A percentile compares a stretch with the other conserved stretches of the same genome.
Evolutionary conservation across 495 filamentous ascomycete genomes (phyloP).

Genomic region (Darksidea phi): DNA sequence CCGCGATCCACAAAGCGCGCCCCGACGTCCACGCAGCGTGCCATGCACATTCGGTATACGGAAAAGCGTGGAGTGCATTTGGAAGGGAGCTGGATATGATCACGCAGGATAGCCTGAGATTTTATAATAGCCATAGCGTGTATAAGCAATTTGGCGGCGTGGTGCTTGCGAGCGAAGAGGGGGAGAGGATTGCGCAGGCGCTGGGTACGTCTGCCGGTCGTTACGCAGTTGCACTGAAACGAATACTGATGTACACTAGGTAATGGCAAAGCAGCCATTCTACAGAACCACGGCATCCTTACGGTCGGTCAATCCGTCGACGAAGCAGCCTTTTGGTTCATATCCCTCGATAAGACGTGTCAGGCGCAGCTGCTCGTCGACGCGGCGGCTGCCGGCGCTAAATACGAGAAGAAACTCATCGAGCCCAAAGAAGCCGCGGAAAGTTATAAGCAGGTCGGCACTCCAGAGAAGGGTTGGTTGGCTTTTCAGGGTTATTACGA

Average conservation of each 20-base stretch:
- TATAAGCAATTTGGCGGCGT: constrained; percentile 57
- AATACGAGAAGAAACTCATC: constrained; percentile 25
- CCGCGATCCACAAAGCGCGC: constrained; percentile 55
- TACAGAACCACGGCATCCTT: constrained; percentile 68
- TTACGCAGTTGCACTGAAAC: background rate
- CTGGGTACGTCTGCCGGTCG: constrained; percentile 47
- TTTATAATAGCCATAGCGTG: constrained; percentile 55
- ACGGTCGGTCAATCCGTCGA: constrained; percentile 65
- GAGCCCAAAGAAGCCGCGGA: constrained; percentile 22
- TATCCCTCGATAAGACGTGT: constrained; percentile 64
- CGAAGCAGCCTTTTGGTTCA: constrained; percentile 67
- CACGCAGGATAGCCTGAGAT: constrained; percentile 69
- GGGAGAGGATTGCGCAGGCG: constrained; percentile 56
- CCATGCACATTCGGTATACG: constrained; percentile 55
- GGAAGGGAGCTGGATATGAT: constrained; percentile 59
- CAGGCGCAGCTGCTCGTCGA: constrained; percentile 64
- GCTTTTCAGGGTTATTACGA: constrained; percentile 54
- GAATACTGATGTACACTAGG: constrained; percentile 4
- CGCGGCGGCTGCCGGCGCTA: constrained; percentile 20
- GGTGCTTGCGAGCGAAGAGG: constrained; percentile 63
- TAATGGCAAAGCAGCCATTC: constrained; percentile 59
- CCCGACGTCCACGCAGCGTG: constrained; percentile 55
- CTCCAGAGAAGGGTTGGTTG: constrained; percentile 41
- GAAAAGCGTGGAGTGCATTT: constrained; percentile 55
- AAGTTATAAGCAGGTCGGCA: constrained; percentile 32